Evolutionary conservation across 73 alveolate species (phyloP).

Genomic region (Paramecium tetraurelia): DNA sequence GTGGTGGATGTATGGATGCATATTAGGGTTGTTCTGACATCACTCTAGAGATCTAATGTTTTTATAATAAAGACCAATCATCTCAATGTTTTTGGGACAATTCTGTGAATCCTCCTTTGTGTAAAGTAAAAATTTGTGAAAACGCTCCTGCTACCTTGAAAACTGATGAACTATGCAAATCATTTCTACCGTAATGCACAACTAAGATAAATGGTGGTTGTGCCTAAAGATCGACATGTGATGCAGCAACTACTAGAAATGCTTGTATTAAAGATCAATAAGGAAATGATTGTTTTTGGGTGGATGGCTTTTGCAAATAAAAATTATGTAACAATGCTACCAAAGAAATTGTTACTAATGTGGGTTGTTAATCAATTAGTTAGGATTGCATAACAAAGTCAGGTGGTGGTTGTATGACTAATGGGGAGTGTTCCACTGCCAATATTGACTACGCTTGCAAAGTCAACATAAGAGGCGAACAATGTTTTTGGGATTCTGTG

Average conservation of each 20-base stretch:
- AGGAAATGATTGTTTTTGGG: conserved; percentile 34
- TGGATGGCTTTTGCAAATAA: not conserved
- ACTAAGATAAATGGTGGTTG: not conserved
- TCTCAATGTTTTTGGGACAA: not conserved
- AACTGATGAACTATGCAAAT: not conserved
- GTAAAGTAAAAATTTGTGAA: not conserved
- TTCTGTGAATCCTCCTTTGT: not conserved
- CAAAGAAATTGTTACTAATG: not conserved
- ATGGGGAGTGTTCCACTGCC: not conserved
- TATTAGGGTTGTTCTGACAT: not conserved
- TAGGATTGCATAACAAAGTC: not conserved
- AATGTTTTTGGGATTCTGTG: conserved; percentile 18
- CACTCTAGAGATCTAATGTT: not conserved
- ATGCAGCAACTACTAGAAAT: not conserved
- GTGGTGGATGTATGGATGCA: not conserved
- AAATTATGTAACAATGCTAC: conserved; percentile 7
- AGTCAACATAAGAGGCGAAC: not conserved
- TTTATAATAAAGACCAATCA: not conserved
- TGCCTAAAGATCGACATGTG: not conserved
- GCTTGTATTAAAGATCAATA: not conserved
- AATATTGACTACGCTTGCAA: not conserved
- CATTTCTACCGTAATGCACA: not conserved
- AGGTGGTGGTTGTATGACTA: conserved; percentile 17
- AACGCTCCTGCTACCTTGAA: not conserved
- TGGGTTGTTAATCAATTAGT: not conserved